phyloP scores from a whole-genome alignment of 768 basidiomycete genomes.

The Pleurotus sapidus region DNA sequence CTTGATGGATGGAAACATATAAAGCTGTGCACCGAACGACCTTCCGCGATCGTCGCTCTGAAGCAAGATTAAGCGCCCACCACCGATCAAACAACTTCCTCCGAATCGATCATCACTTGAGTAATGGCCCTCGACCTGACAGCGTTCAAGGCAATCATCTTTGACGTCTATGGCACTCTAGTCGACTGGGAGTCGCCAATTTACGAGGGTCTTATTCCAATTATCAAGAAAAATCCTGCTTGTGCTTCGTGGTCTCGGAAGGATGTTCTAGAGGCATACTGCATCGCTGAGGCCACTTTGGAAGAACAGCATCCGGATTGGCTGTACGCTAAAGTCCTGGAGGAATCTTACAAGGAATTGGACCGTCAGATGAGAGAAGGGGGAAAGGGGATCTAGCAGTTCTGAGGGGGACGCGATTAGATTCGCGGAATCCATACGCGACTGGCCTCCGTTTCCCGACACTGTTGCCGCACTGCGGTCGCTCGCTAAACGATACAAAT shows the following conservation, averaged over 20 bases:
- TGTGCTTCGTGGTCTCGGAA: constrained; percentile 43
- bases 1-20: too few relatives aligned
- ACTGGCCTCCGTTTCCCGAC: constrained; percentile 70
- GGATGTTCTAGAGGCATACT: constrained; percentile 51
- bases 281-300: constrained; percentile 51
- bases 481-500: constrained; percentile 62
- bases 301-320: constrained; percentile 55
- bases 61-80: too few relatives aligned
- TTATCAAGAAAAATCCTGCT: constrained; percentile 40
- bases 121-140: constrained; percentile 25
- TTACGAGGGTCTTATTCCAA: constrained; percentile 48
- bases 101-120: too few relatives aligned
- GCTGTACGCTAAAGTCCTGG: constrained; percentile 62
- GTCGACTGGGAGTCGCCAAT: constrained; percentile 76
- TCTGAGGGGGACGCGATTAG: constrained; percentile 20
- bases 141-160: constrained; percentile 54
- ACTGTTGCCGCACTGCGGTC: constrained; percentile 55
- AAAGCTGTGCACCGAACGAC: constrained; percentile 13
- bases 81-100: too few relatives aligned
- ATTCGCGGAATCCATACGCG: constrained; percentile 58
- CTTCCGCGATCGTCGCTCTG: constrained; percentile 43
- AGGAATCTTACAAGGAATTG: constrained; percentile 38
- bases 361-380: constrained; percentile 32
- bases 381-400: constrained; percentile 17
- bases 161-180: constrained; percentile 79